phyloP scores from a whole-genome alignment of 1,284 basidiomycete genomes.

The Cutaneotrichosporon sp. region DNA sequence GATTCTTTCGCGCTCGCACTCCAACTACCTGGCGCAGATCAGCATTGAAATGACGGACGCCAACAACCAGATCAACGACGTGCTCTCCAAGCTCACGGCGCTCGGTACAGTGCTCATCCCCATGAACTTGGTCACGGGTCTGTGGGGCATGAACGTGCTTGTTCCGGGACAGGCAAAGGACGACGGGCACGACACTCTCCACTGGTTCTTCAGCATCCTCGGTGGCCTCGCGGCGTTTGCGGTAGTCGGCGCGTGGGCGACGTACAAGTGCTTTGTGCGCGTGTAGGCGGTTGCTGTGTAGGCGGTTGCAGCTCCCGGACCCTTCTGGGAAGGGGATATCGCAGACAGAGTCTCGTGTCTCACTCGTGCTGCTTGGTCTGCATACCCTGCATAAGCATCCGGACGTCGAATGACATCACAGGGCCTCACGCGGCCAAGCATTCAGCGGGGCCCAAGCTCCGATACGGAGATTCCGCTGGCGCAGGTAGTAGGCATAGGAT shows the following conservation, averaged over 20 bases:
- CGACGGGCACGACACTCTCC: conserved; percentile 47
- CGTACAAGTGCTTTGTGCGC: conserved; percentile 44
- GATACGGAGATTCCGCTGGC: no score
- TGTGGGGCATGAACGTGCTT: conserved; percentile 51
- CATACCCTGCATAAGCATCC: no score
- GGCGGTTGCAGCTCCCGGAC: no score
- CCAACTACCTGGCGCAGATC: conserved; percentile 98
- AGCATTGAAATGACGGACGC: conserved; percentile 99
- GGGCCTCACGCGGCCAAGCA: no score
- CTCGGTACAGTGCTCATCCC: conserved; percentile 96
- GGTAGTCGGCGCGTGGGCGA: conserved; percentile 74
- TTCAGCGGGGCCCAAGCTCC: no score
- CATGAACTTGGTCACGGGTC: conserved; percentile 91
- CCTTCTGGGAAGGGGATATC: no score
- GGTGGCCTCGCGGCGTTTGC: conserved; percentile 74
- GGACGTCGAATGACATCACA: no score
- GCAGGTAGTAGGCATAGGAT: no score
- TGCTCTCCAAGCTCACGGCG: conserved; percentile 96
- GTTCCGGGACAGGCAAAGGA: conserved; percentile 70
- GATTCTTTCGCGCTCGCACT: conserved; percentile 96
- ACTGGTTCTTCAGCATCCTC: conserved; percentile 85
- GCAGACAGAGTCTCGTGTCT: no score
- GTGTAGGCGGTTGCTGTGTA: background rate
- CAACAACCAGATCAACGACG: conserved; percentile 99
- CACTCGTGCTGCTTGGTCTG: no score